Conservation (phyloP, 306 rosid genomes). For the Vigna mungo region DNA sequence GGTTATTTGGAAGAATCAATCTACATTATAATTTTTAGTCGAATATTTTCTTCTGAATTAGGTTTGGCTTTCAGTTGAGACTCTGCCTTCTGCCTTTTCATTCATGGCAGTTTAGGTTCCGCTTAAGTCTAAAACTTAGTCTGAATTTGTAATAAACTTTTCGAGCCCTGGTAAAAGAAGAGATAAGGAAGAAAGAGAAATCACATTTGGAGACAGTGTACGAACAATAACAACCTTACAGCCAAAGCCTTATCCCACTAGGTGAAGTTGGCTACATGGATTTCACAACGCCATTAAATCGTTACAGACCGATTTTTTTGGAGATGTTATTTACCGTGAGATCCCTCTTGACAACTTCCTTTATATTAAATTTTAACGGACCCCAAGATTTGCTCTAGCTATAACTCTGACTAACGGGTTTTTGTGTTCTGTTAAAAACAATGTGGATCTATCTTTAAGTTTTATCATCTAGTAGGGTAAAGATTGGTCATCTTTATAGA, state of each 20-base stretch:
- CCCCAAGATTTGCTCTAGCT: constrained; percentile 1
- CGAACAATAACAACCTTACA: not conserved
- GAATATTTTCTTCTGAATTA: constrained; percentile 1
- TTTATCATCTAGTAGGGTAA: not conserved
- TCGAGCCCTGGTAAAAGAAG: not conserved
- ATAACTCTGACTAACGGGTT: not conserved
- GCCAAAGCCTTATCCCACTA: not conserved
- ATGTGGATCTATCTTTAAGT: constrained; percentile 1
- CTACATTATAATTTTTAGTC: not conserved
- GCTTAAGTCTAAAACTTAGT: constrained; percentile 8
- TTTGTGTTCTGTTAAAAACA: not conserved
- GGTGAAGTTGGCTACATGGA: not conserved
- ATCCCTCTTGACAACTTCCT: not conserved
- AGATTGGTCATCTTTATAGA: constrained; percentile 5
- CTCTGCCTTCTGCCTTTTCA: not conserved
- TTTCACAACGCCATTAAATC: not conserved
- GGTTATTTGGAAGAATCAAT: constrained; percentile 3
- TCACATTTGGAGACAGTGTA: not conserved
- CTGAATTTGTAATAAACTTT: not conserved
- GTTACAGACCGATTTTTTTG: not conserved
- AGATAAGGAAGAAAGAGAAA: not conserved
- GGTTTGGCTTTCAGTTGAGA: not conserved
- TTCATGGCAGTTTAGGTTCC: constrained; percentile 6
- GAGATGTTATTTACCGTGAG: not conserved
- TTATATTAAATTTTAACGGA: not conserved